Conservation (phyloP, 441 rosid species). For the Kokia cookei region DNA sequence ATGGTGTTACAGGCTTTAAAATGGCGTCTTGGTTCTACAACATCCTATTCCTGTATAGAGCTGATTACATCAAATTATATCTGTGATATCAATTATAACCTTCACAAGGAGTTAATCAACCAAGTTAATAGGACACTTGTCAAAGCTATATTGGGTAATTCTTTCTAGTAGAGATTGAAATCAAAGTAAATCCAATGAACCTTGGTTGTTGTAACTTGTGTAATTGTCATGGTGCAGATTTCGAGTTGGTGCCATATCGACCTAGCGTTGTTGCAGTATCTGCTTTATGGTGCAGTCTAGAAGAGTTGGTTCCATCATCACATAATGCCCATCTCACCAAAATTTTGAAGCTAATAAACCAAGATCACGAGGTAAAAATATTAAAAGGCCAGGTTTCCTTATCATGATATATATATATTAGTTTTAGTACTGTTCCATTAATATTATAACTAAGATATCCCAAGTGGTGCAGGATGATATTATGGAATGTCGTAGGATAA, state of each 20-base stretch:
- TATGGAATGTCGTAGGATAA: constrained; percentile 27
- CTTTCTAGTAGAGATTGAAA: too few species aligned
- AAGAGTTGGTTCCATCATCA: constrained; percentile 17
- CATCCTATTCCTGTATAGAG: constrained; percentile 51
- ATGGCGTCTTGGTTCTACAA: constrained; percentile 55
- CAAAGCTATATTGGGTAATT: constrained; percentile 36
- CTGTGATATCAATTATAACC: constrained; percentile 1
- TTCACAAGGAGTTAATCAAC: constrained; percentile 15
- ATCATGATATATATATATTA: background rate
- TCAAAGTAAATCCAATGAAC: background rate
- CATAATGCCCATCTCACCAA: constrained; percentile 5
- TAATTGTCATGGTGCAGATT: constrained; percentile 24
- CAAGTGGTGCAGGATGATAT: constrained; percentile 27
- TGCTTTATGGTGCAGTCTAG: constrained; percentile 32
- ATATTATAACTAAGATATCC: background rate
- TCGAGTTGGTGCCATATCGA: constrained; percentile 31
- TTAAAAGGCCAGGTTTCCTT: background rate
- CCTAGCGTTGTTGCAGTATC: constrained; percentile 51
- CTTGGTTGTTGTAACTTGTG: background rate
- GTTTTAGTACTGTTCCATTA: background rate
- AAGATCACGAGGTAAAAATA: constrained; percentile 33
- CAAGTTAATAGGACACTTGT: constrained; percentile 40
- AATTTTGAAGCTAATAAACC: constrained; percentile 22
- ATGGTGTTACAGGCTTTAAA: constrained; percentile 36
- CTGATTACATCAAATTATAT: constrained; percentile 19